Evolutionary conservation across 2,329 filamentous ascomycete species (phyloP).

Genomic region (Aspergillus japonicus): DNA sequence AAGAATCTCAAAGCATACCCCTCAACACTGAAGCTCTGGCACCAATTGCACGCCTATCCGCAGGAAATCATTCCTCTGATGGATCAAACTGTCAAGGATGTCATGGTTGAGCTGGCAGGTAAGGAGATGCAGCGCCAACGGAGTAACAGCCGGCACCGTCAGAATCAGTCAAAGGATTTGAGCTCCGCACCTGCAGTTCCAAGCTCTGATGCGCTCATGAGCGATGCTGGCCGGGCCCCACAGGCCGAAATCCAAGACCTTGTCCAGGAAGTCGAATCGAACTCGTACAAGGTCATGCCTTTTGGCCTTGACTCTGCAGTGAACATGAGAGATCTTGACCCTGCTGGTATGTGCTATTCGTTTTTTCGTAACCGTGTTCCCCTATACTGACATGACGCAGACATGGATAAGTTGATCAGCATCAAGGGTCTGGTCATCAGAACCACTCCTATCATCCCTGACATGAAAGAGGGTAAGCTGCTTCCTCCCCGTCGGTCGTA

Average conservation of each 20-base stretch:
- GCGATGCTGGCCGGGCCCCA: slow-evolving; percentile 36
- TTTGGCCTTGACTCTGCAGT: slow-evolving; percentile 84
- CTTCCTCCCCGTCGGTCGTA: background rate
- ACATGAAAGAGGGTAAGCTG: slow-evolving; percentile 79
- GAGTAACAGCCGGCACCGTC: slow-evolving; percentile 51
- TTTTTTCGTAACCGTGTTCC: background rate
- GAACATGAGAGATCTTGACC: slow-evolving; percentile 92
- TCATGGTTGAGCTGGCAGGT: slow-evolving; percentile 85
- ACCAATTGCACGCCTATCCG: slow-evolving; percentile 90
- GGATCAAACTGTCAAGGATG: slow-evolving; percentile 90
- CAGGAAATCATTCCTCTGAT: slow-evolving; percentile 95
- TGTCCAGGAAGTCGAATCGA: slow-evolving; percentile 72
- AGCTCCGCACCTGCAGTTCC: slow-evolving; percentile 77
- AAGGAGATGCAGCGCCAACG: slow-evolving; percentile 72
- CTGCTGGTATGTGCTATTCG: slow-evolving; percentile 59
- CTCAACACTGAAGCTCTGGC: slow-evolving; percentile 88
- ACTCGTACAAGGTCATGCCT: slow-evolving; percentile 80
- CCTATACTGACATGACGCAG: slow-evolving; percentile 43
- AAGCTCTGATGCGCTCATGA: slow-evolving; percentile 68
- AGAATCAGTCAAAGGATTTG: slow-evolving; percentile 50
- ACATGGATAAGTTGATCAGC: slow-evolving; percentile 93
- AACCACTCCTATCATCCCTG: slow-evolving; percentile 91
- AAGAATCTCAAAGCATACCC: slow-evolving; percentile 90
- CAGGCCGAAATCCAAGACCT: slow-evolving; percentile 63
- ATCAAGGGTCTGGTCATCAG: slow-evolving; percentile 96